Percentiles rank a stretch among this genome's conserved stretches.
phyloP scores from a whole-genome alignment of 306 rosid genomes.

The Glycine tomentella region DNA sequence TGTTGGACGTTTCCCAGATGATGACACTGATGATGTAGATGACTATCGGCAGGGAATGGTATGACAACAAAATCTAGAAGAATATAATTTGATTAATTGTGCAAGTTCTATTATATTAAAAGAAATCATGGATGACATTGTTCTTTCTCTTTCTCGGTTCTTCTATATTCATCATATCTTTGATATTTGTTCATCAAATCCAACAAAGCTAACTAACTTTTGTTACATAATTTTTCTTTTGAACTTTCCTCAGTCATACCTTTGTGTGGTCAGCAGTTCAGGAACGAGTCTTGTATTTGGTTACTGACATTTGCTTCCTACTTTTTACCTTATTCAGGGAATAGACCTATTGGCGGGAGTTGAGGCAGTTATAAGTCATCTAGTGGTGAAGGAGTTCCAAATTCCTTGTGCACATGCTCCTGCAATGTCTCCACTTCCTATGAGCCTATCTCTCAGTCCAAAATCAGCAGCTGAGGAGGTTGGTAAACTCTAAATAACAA shows the following conservation, averaged over 20 bases:
- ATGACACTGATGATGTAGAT: slow-evolving; percentile 74
- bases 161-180: neutral
- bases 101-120: slow-evolving; percentile 19
- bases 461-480: slow-evolving; percentile 97
- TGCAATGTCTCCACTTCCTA: slow-evolving; percentile 69
- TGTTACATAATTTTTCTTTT: slow-evolving; percentile 21
- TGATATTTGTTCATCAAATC: slow-evolving; percentile 32
- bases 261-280: slow-evolving; percentile 3
- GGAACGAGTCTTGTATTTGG: slow-evolving; percentile 18
- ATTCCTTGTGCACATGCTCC: slow-evolving; percentile 96
- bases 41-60: slow-evolving; percentile 84
- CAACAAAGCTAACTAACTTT: neutral
- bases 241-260: neutral
- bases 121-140: slow-evolving; percentile 29
- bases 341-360: slow-evolving; percentile 86
- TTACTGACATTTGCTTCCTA: slow-evolving; percentile 38
- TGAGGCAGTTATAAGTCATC: slow-evolving; percentile 92
- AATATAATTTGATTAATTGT: slow-evolving; percentile 36
- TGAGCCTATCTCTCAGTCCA: slow-evolving; percentile 65
- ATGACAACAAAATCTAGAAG: slow-evolving; percentile 30
- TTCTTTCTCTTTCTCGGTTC: slow-evolving; percentile 33
- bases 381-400: slow-evolving; percentile 82
- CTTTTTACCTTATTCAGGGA: slow-evolving; percentile 61
- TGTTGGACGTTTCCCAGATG: slow-evolving; percentile 92
- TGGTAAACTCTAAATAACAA: slow-evolving; percentile 45